These are phyloP conservation scores for Vanrija humicola DNA, from an alignment of 1,284 basidiomycete genomes.

Conservation along the genomic window DNA sequence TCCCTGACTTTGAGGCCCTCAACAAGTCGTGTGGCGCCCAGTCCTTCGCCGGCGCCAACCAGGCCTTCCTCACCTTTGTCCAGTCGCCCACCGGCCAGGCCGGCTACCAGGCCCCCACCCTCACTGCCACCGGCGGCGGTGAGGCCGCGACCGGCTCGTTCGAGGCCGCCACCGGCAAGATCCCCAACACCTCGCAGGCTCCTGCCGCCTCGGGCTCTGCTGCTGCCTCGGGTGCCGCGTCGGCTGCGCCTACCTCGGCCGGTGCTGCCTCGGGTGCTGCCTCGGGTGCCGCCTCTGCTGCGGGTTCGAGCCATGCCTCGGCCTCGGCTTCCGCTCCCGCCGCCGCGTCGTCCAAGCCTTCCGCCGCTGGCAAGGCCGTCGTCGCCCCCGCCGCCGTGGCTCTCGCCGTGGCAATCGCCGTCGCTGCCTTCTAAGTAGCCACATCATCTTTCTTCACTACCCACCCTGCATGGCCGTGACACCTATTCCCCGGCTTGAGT, in stretches of 20 bases:
- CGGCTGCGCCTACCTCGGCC: slow-evolving; percentile 2
- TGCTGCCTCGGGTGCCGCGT: slow-evolving; percentile 2
- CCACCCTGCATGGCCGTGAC: too few relatives aligned
- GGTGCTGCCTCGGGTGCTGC: slow-evolving; percentile 9
- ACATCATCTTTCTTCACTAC: too few relatives aligned
- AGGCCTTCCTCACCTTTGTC: slow-evolving; percentile 29
- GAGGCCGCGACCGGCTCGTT: slow-evolving; percentile 37
- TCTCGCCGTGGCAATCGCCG: slow-evolving; percentile 1
- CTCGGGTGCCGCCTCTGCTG: slow-evolving; percentile 11
- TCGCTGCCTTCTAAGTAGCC: neutral
- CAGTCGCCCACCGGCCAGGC: slow-evolving; percentile 26
- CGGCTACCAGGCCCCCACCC: slow-evolving; percentile 34
- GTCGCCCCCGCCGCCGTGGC: slow-evolving; percentile 10
- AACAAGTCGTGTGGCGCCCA: slow-evolving; percentile 39
- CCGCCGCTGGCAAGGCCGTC: slow-evolving; percentile 5
- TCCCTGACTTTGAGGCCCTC: slow-evolving; percentile 37
- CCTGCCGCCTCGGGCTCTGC: slow-evolving; percentile 6
- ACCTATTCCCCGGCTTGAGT: too few relatives aligned
- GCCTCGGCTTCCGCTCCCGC: slow-evolving; percentile 11
- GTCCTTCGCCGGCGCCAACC: slow-evolving; percentile 36
- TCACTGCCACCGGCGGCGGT: slow-evolving; percentile 46
- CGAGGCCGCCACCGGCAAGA: slow-evolving; percentile 5
- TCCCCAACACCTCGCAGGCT: neutral
- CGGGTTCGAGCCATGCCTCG: slow-evolving; percentile 6
- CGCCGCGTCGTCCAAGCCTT: slow-evolving; percentile 9